Conservation (phyloP, 176 grass and related monocot species). For the Pontederia crassipes region DNA sequence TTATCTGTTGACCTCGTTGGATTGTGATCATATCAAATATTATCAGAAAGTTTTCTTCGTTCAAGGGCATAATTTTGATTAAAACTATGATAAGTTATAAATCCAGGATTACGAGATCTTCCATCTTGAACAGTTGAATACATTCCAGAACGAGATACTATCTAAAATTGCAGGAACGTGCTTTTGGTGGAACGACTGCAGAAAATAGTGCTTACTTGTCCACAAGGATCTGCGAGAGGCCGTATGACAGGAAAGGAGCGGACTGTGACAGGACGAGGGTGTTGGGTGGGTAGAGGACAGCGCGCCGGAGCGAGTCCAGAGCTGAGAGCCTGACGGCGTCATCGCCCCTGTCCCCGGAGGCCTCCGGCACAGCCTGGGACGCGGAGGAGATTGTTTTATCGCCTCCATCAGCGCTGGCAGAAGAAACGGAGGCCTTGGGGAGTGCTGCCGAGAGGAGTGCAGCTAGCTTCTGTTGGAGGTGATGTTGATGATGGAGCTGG, state of each 20-base stretch:
- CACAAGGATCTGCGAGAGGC: constrained; percentile 32
- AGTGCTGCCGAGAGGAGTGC: constrained; percentile 62
- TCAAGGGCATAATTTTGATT: no score
- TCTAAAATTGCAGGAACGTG: background rate
- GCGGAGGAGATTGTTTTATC: constrained; percentile 25
- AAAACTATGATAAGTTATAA: no score
- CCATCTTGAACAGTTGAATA: background rate
- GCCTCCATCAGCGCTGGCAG: constrained; percentile 9
- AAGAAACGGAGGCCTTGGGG: background rate
- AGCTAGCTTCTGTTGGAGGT: constrained; percentile 78
- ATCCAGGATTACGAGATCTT: no score
- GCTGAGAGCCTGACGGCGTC: constrained; percentile 50
- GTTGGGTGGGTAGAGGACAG: constrained; percentile 72
- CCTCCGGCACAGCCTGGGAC: constrained; percentile 17
- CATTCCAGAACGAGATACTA: background rate
- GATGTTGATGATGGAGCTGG: constrained; percentile 50
- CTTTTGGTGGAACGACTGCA: background rate
- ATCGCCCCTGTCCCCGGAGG: constrained; percentile 20
- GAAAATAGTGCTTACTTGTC: constrained; percentile 31
- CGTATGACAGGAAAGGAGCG: constrained; percentile 43
- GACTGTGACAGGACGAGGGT: constrained; percentile 50
- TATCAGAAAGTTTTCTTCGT: no score
- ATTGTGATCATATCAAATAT: no score
- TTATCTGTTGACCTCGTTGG: no score
- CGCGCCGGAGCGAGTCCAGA: constrained; percentile 70